These are phyloP conservation scores for Cyathus striatus DNA, from an alignment of 768 basidiomycete genomes.

Conservation along the genomic window DNA sequence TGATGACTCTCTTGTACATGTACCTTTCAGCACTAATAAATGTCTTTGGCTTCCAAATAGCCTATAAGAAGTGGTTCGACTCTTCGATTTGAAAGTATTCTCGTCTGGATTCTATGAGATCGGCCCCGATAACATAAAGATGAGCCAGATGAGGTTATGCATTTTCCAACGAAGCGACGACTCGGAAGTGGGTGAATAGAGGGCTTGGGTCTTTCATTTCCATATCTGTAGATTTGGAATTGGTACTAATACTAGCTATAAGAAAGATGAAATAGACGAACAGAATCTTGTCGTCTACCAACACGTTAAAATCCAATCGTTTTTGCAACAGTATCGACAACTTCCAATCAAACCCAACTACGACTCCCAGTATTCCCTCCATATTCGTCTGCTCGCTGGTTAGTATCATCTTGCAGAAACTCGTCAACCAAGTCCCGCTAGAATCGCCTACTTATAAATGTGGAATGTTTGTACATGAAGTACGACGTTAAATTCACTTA, in stretches of 20 bases:
- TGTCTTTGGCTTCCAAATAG: constrained; percentile 16
- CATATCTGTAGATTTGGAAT: constrained; percentile 20
- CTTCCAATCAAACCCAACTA: constrained; percentile 40
- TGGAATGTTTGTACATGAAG: no score
- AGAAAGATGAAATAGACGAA: neutral
- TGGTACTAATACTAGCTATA: neutral
- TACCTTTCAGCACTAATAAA: constrained; percentile 29
- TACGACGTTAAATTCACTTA: no score
- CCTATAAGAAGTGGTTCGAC: constrained; percentile 16
- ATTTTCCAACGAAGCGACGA: constrained; percentile 15
- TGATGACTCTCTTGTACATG: constrained; percentile 20
- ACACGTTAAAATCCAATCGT: constrained; percentile 39
- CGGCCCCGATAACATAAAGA: constrained; percentile 32
- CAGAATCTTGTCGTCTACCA: constrained; percentile 38
- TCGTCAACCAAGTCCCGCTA: constrained; percentile 20
- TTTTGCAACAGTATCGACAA: constrained; percentile 35
- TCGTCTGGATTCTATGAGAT: constrained; percentile 2
- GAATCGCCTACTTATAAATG: no score
- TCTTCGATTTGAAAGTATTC: neutral
- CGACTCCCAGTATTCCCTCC: constrained; percentile 52
- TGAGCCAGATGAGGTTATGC: constrained; percentile 33
- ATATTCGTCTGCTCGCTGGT: constrained; percentile 49
- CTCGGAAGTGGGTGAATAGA: constrained; percentile 29
- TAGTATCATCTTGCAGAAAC: constrained; percentile 22
- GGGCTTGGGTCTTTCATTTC: constrained; percentile 25